These are phyloP conservation scores for Hansenula lynferdii DNA, from an alignment of 1,139 yeast genomes.

Conservation along the genomic window DNA sequence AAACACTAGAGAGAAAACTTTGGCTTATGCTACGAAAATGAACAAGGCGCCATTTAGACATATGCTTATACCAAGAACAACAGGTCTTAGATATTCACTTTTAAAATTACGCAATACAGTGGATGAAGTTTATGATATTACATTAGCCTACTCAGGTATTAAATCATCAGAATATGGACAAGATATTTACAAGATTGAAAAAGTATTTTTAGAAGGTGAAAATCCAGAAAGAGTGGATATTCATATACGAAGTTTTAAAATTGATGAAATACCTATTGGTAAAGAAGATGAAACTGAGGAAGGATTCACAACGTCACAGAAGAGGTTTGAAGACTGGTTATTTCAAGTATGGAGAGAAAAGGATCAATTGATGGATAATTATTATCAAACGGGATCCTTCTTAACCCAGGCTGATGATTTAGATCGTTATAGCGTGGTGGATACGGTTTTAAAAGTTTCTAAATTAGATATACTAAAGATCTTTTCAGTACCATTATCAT, in stretches of 20 bases:
- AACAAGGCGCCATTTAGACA: conserved; percentile 47
- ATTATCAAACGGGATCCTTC: conserved; percentile 55
- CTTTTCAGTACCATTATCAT: conserved; percentile 27
- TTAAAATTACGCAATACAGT: conserved; percentile 54
- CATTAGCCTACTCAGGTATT: conserved; percentile 78
- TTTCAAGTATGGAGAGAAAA: conserved; percentile 72
- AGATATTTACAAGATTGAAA: conserved; percentile 60
- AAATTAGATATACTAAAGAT: conserved; percentile 26
- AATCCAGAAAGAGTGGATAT: conserved; percentile 67
- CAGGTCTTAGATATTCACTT: conserved; percentile 72
- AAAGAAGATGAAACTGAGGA: conserved; percentile 40
- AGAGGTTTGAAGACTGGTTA: conserved; percentile 70
- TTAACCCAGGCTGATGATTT: conserved; percentile 17
- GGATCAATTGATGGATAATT: conserved; percentile 60
- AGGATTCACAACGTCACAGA: conserved; percentile 38
- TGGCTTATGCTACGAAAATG: conserved; percentile 48
- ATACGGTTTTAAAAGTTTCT: conserved; percentile 21
- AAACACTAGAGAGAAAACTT: conserved; percentile 56
- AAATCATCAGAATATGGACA: conserved; percentile 67
- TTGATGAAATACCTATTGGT: conserved; percentile 65
- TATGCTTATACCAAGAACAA: conserved; percentile 72
- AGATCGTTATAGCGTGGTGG: conserved; percentile 17
- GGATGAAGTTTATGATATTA: conserved; percentile 72
- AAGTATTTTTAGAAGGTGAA: conserved; percentile 61
- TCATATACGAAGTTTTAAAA: conserved; percentile 52